Evolutionary conservation across 2,329 filamentous ascomycete genomes (phyloP).

Genomic region (Botrytis pseudocinerea): DNA sequence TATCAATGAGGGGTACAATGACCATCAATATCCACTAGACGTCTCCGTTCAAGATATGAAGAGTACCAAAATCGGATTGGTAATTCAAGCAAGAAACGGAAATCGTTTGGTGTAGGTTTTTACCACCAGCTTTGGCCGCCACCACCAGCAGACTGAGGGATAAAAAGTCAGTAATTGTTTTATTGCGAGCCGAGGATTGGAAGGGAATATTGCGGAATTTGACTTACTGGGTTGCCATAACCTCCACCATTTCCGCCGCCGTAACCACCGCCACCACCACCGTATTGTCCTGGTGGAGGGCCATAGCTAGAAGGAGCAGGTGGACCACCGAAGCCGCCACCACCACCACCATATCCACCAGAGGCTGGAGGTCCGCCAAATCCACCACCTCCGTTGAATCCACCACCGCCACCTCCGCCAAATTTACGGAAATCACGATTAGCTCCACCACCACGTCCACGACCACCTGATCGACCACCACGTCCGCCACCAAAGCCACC

Average conservation of each 20-base stretch:
- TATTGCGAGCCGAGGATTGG: too few species aligned
- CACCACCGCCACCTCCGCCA: conserved; percentile 52
- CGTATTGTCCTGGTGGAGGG: conserved; percentile 43
- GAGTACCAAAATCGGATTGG: conserved; percentile 29
- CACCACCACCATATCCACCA: conserved; percentile 52
- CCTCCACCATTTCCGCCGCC: conserved; percentile 51
- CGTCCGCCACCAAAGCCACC: conserved; percentile 74
- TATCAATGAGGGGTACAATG: conserved; percentile 30
- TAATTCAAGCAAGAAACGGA: conserved; percentile 32
- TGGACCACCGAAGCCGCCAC: conserved; percentile 57
- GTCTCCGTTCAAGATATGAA: conserved; percentile 36
- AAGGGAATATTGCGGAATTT: background rate
- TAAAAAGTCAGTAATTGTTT: background rate
- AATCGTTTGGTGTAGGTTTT: conserved; percentile 32
- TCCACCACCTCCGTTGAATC: conserved; percentile 56
- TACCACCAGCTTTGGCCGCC: conserved; percentile 59
- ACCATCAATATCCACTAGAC: conserved; percentile 35
- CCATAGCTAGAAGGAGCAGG: conserved; percentile 57
- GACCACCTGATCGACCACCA: conserved; percentile 65
- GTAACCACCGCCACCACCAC: conserved; percentile 55
- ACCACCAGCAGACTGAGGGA: conserved; percentile 45
- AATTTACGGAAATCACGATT: conserved; percentile 91
- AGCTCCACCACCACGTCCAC: conserved; percentile 67
- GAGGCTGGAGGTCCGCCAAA: conserved; percentile 45
- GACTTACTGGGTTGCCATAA: conserved; percentile 52